phyloP scores from a whole-genome alignment of 2,329 filamentous ascomycete species.

The Beauveria varroae region DNA sequence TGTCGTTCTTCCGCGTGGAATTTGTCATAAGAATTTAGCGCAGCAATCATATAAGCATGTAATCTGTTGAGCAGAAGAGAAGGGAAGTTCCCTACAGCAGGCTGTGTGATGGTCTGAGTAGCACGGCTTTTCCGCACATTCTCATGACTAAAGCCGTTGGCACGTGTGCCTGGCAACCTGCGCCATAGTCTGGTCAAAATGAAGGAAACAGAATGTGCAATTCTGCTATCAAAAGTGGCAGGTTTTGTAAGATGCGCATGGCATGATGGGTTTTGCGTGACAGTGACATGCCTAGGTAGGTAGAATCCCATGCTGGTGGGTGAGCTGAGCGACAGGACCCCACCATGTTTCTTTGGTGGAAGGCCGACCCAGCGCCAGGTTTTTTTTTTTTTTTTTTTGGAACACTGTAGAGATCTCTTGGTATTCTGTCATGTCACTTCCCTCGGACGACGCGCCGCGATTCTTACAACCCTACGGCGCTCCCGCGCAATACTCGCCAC shows the following conservation, averaged over 20 bases:
- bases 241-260: background rate
- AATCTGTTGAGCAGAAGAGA: slow-evolving; percentile 16
- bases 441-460: background rate
- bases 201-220: background rate
- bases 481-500: too few relatives aligned
- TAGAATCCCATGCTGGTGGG: too few relatives aligned
- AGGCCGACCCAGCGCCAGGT: too few relatives aligned
- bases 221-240: background rate
- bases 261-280: background rate
- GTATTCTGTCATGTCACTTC: background rate
- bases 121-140: background rate
- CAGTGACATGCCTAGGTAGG: background rate
- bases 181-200: slow-evolving; percentile 1
- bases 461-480: background rate
- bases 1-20: slow-evolving; percentile 14
- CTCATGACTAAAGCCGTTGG: background rate
- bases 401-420: background rate
- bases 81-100: background rate
- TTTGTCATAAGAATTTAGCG: slow-evolving; percentile 13
- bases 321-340: background rate
- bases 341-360: background rate
- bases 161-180: background rate
- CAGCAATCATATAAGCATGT: slow-evolving; percentile 12
- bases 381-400: background rate
- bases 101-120: background rate